Base-by-base conservation (phyloP, 768 basidiomycete species). In the Boletellus emodensis region DNA sequence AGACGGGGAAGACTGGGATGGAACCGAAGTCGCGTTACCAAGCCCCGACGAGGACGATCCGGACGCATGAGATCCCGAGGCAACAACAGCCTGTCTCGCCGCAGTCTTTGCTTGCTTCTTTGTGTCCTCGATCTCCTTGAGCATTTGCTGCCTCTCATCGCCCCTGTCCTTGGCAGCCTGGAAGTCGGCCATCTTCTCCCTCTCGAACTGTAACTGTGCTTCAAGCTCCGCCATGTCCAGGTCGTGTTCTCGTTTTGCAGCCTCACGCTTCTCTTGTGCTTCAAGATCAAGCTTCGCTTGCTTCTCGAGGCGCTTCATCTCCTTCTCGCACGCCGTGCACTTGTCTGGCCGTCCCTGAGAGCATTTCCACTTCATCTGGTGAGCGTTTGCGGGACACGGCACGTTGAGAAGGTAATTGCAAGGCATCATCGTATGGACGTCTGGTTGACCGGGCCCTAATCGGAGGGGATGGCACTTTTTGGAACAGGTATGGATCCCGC, bases 381-480 rank as follows among this genome's bases (percentile, higher is more conserved):
- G 85, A 0, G 71, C 71, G 2, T 70, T 68, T 0, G 68, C 61
- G 1, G 58, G 46, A 58, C 85, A 87, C 30, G 64, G 69, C 1
- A 44, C 54, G 0, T 54, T 48, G 37, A 80, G 57, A 20, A 70
- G 49, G 8, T 66, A 59, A 22, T 64, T 53, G 64, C 85, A 87
- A 2, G 46, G 51, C 69, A 80, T 75, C 32, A 44, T 53, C 6
- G 7, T 24, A 40, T 64, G 62, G 15, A 54, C 35, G 3, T 63
- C 59, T 2, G 59, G 62, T 17, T 56, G 56, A 42, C 61, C 80
- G 75, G 15, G 80, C 75, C 62, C 85, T 76, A 53, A 79, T 78
- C 41, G 54, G 60, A 12, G 49, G 47, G 77, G 77, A 62, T 87
- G 85, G 48, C 85, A 87, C 61, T 75, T 84, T 0, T 75, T 81